A percentile compares a stretch with the other conserved stretches of the same genome.
Conservation (phyloP, 2,329 filamentous ascomycete species). For the Diaporthe citri region DNA sequence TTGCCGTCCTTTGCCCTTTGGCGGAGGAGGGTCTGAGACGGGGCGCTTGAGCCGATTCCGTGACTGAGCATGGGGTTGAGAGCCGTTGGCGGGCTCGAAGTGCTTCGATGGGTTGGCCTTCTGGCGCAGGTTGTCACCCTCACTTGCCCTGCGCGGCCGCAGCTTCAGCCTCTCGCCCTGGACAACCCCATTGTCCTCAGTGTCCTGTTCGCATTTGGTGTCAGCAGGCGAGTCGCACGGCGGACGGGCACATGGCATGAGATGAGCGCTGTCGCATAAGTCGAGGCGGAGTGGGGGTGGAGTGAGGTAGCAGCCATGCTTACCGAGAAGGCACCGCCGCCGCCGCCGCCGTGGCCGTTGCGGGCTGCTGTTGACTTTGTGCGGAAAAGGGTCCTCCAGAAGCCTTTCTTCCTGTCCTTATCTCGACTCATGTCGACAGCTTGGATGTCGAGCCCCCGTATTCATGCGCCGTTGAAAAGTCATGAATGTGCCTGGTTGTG, state of each 20-base stretch:
- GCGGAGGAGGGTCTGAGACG: conserved; percentile 30
- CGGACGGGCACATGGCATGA: not conserved
- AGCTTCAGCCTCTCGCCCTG: not conserved
- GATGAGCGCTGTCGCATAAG: not conserved
- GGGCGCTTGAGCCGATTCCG: conserved; percentile 36
- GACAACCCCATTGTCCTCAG: conserved; percentile 12
- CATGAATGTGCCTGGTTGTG: conserved; percentile 13
- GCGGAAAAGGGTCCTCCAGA: conserved; percentile 38
- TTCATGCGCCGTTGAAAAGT: conserved; percentile 12
- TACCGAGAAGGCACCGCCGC: conserved; percentile 16
- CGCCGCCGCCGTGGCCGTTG: not conserved
- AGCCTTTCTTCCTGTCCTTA: conserved; percentile 38
- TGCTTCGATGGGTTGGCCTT: conserved; percentile 6
- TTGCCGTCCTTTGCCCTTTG: conserved; percentile 56
- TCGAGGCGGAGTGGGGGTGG: not conserved
- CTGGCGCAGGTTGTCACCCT: conserved; percentile 15
- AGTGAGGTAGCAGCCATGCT: not conserved
- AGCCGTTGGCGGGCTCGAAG: conserved; percentile 15
- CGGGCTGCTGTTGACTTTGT: conserved; percentile 27
- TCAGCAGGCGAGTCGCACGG: conserved; percentile 17
- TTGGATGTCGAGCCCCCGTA: conserved; percentile 29
- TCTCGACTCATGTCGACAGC: conserved; percentile 40
- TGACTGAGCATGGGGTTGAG: conserved; percentile 23
- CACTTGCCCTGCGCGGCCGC: conserved; percentile 35
- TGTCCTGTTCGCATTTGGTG: not conserved